A percentile compares a stretch with the other conserved stretches of the same genome.
These are phyloP conservation scores for Bipolaris oryzae DNA, from an alignment of 2,329 filamentous ascomycete genomes.

Conservation along the genomic window DNA sequence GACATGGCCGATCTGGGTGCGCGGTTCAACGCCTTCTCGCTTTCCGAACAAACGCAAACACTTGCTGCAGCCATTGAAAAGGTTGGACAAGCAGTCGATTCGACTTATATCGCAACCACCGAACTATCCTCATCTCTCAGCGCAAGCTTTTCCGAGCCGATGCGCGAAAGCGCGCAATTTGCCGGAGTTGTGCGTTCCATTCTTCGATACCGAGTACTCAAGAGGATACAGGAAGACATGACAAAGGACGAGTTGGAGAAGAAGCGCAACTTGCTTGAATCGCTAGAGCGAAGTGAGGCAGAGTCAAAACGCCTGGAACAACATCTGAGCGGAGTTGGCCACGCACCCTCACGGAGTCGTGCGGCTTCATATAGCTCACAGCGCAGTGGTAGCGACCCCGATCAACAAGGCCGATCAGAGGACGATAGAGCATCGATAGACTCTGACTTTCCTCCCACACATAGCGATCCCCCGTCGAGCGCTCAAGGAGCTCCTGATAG, in stretches of 20 bases:
- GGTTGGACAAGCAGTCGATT: slow-evolving; percentile 91
- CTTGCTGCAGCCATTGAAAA: slow-evolving; percentile 93
- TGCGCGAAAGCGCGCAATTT: slow-evolving; percentile 97
- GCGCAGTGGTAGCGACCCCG: slow-evolving; percentile 47
- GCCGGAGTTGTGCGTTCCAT: slow-evolving; percentile 91
- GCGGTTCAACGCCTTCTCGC: slow-evolving; percentile 94
- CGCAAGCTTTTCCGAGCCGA: slow-evolving; percentile 93
- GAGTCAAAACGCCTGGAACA: slow-evolving; percentile 94
- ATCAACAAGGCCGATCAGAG: slow-evolving; percentile 53
- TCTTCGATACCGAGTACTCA: slow-evolving; percentile 85
- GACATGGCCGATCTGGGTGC: slow-evolving; percentile 93
- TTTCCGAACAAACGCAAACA: slow-evolving; percentile 88
- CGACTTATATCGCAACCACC: slow-evolving; percentile 93
- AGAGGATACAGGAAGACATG: slow-evolving; percentile 96
- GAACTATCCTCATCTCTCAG: slow-evolving; percentile 88
- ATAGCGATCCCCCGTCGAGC: slow-evolving; percentile 73
- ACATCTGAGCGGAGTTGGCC: slow-evolving; percentile 78
- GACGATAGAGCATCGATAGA: slow-evolving; percentile 91
- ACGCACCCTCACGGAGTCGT: slow-evolving; percentile 67
- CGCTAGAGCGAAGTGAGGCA: slow-evolving; percentile 89
- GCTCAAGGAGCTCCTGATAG: slow-evolving; percentile 69
- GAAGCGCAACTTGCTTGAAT: slow-evolving; percentile 80
- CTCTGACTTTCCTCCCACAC: slow-evolving; percentile 91
- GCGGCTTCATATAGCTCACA: slow-evolving; percentile 65
- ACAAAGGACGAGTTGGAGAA: slow-evolving; percentile 90